Percentiles rank a stretch among this genome's conserved stretches.
phyloP scores from a whole-genome alignment of 2,329 filamentous ascomycete species.

The Balansia obtecta region DNA sequence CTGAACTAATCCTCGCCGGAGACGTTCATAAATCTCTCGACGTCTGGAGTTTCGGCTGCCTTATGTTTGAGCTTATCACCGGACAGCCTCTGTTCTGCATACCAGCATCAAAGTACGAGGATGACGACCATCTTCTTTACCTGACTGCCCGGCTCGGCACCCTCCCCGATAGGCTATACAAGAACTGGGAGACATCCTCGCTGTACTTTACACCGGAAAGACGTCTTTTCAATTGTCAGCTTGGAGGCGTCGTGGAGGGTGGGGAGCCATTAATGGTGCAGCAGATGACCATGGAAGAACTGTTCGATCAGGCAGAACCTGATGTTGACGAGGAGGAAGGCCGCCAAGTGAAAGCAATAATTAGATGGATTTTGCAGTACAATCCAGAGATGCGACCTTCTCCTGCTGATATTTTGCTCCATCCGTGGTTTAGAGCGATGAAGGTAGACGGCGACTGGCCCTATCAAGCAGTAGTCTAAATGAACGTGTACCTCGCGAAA shows the following conservation, averaged over 20 bases:
- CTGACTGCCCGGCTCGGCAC: conserved; percentile 12
- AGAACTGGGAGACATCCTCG: conserved; percentile 14
- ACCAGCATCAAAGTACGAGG: conserved; percentile 8
- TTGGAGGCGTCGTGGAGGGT: conserved; percentile 13
- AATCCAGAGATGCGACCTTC: conserved; percentile 17
- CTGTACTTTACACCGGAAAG: conserved; percentile 15
- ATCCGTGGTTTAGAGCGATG: conserved; percentile 17
- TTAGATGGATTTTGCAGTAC: conserved; percentile 20
- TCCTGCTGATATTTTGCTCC: conserved; percentile 14
- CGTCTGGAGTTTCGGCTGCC: conserved; percentile 21
- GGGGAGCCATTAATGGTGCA: conserved; percentile 13
- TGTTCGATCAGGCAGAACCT: conserved; percentile 13
- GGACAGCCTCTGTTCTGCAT: conserved; percentile 17
- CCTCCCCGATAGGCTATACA: conserved; percentile 11
- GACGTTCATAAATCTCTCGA: conserved; percentile 12
- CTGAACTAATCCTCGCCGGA: conserved; percentile 16
- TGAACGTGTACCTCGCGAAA: no score
- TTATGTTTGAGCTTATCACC: conserved; percentile 18
- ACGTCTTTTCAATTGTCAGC: conserved; percentile 14
- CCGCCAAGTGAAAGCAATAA: conserved; percentile 13
- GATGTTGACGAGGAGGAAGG: conserved; percentile 15
- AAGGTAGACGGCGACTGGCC: conserved; percentile 20
- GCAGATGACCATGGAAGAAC: conserved; percentile 14
- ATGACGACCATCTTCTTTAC: conserved; percentile 13
- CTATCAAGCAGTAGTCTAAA: neutral